These are phyloP conservation scores for Lathyrus tuberosus DNA, from an alignment of 306 rosid genomes.

Conservation along the genomic window DNA sequence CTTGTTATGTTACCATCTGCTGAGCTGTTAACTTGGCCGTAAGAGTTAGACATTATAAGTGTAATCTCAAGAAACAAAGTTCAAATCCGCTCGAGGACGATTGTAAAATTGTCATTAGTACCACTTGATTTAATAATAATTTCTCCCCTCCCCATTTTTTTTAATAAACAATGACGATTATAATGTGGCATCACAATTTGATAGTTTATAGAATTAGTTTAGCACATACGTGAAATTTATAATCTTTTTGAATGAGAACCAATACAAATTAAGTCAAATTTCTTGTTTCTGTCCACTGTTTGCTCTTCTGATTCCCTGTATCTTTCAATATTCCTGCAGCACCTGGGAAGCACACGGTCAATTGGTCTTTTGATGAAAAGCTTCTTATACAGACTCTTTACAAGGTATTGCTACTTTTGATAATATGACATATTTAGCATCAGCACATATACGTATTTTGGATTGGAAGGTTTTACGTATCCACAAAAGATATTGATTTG, in stretches of 20 bases:
- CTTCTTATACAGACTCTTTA: slow-evolving; percentile 79
- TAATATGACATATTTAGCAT: slow-evolving; percentile 3
- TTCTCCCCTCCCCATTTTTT: not conserved
- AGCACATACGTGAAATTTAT: slow-evolving; percentile 10
- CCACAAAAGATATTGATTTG: slow-evolving; percentile 14
- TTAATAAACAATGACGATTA: slow-evolving; percentile 14
- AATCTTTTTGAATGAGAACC: slow-evolving; percentile 19
- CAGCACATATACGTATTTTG: not conserved
- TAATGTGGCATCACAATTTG: not conserved
- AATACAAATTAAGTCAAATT: not conserved
- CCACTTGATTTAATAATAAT: not conserved
- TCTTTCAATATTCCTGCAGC: slow-evolving; percentile 46
- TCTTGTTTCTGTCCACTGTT: slow-evolving; percentile 14
- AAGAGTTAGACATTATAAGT: not conserved
- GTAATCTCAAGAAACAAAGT: not conserved
- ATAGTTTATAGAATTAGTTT: slow-evolving; percentile 21
- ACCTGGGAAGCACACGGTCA: slow-evolving; percentile 57
- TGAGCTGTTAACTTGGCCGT: not conserved
- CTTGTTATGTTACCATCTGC: slow-evolving; percentile 32
- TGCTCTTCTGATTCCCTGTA: slow-evolving; percentile 13
- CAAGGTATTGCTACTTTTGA: slow-evolving; percentile 56
- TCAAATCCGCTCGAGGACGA: not conserved
- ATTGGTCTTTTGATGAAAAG: slow-evolving; percentile 88
- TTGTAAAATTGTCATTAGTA: not conserved
- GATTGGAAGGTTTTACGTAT: slow-evolving; percentile 12